These are phyloP conservation scores for Xylaria intraflava DNA, from an alignment of 495 filamentous ascomycete genomes.

Conservation along the genomic window DNA sequence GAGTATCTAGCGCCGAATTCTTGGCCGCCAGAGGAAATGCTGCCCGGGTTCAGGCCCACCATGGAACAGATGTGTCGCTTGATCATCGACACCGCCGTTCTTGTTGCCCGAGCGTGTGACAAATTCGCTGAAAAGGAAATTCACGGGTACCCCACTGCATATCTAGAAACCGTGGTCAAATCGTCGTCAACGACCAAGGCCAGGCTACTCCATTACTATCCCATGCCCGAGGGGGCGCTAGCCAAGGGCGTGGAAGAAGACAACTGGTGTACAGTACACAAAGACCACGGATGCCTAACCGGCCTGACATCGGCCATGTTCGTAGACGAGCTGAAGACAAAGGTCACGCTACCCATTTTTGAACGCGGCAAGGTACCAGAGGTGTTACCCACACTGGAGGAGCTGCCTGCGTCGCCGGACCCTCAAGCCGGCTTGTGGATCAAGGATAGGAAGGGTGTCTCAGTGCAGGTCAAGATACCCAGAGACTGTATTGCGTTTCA, in stretches of 20 bases:
- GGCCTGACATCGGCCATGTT: conserved; percentile 96
- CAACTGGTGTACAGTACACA: conserved; percentile 93
- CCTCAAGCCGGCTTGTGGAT: conserved; percentile 85
- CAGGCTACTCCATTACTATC: conserved; percentile 89
- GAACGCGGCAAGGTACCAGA: conserved; percentile 23
- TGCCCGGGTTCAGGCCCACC: conserved; percentile 66
- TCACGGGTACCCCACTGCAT: conserved; percentile 62
- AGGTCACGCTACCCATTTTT: conserved; percentile 33
- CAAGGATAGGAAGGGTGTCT: conserved; percentile 67
- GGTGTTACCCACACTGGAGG: conserved; percentile 50
- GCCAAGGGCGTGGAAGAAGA: conserved; percentile 52
- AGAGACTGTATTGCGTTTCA: conserved; percentile 90
- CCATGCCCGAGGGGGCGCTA: conserved; percentile 36
- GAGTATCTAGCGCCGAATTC: conserved; percentile 64
- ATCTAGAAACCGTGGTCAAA: conserved; percentile 79
- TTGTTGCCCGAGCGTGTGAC: conserved; percentile 86
- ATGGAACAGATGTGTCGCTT: conserved; percentile 72
- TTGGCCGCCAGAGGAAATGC: conserved; percentile 62
- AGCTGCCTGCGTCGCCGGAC: conserved; percentile 69
- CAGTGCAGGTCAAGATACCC: conserved; percentile 84
- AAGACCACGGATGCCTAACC: conserved; percentile 89
- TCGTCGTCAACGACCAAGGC: conserved; percentile 87
- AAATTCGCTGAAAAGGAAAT: conserved; percentile 74
- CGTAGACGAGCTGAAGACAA: conserved; percentile 65
- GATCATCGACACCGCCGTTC: conserved; percentile 80